A percentile compares a stretch with the other conserved stretches of the same genome.
phyloP scores from a whole-genome alignment of 306 rosid species.

The Citrullus amarus region DNA sequence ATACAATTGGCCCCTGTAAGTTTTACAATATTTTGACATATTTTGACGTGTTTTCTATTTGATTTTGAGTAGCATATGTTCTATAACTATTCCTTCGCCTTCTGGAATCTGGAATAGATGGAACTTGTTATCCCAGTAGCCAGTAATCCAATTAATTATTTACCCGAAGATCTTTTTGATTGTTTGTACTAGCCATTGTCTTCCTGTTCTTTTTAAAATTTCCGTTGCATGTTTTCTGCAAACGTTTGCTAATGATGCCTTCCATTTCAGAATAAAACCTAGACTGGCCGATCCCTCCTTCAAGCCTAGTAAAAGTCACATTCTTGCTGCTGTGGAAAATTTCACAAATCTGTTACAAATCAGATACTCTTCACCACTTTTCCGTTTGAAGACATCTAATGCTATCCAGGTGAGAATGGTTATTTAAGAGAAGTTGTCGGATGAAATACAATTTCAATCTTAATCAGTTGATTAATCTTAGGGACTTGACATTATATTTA shows the following conservation, averaged over 20 bases:
- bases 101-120: not conserved
- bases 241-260: conserved; percentile 10
- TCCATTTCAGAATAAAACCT: conserved; percentile 61
- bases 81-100: not conserved
- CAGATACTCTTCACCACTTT: conserved; percentile 92
- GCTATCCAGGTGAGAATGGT: conserved; percentile 63
- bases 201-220: not conserved
- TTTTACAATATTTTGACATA: conserved; percentile 5
- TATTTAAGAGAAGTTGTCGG: not conserved
- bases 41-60: not conserved
- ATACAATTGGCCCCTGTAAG: conserved; percentile 79
- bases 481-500: not conserved
- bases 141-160: not conserved
- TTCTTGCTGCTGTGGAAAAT: conserved; percentile 49
- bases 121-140: not conserved
- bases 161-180: not conserved
- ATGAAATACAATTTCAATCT: not conserved
- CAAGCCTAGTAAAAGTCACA: conserved; percentile 54
- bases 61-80: not conserved
- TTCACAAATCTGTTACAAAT: conserved; percentile 53
- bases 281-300: conserved; percentile 80
- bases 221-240: conserved; percentile 1
- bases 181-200: not conserved
- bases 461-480: not conserved
- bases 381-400: conserved; percentile 70